phyloP scores from a whole-genome alignment of 2,329 filamentous ascomycete species.

The Trichoderma asperellum region DNA sequence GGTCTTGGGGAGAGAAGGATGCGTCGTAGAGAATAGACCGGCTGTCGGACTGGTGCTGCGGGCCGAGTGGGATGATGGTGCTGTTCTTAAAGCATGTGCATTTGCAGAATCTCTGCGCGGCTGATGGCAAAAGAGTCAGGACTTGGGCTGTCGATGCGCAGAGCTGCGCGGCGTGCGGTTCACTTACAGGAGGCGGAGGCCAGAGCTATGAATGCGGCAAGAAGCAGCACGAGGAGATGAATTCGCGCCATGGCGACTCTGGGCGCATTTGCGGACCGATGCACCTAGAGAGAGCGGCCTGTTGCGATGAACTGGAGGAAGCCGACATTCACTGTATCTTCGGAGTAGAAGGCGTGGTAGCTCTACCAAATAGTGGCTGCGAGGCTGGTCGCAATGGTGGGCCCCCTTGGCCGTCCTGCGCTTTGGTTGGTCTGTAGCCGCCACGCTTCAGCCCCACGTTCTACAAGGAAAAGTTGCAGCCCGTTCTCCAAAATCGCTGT shows the following conservation, averaged over 20 bases:
- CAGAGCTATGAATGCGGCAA: conserved; percentile 44
- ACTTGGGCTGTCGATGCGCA: background rate
- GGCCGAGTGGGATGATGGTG: conserved; percentile 66
- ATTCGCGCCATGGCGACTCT: conserved; percentile 46
- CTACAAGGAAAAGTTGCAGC: conserved; percentile 31
- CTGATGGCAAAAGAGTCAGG: conserved; percentile 41
- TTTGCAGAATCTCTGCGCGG: conserved; percentile 68
- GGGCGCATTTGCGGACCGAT: conserved; percentile 9
- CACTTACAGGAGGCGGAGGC: conserved; percentile 50
- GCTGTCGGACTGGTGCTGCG: conserved; percentile 40
- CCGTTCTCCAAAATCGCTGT: background rate
- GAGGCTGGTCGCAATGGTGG: conserved; percentile 7
- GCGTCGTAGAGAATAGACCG: conserved; percentile 30
- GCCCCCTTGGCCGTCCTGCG: conserved; percentile 33
- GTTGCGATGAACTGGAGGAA: background rate
- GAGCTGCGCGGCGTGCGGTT: background rate
- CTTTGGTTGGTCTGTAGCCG: conserved; percentile 35
- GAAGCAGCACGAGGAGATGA: conserved; percentile 43
- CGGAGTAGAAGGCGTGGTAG: background rate
- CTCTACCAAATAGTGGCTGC: background rate
- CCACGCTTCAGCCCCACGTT: conserved; percentile 3
- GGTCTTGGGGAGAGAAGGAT: conserved; percentile 25
- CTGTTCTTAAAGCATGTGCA: conserved; percentile 72
- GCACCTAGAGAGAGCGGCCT: background rate
- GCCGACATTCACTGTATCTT: background rate